Evolutionary conservation across 306 rosid species (phyloP).

Genomic region (Citrullus amarus): DNA sequence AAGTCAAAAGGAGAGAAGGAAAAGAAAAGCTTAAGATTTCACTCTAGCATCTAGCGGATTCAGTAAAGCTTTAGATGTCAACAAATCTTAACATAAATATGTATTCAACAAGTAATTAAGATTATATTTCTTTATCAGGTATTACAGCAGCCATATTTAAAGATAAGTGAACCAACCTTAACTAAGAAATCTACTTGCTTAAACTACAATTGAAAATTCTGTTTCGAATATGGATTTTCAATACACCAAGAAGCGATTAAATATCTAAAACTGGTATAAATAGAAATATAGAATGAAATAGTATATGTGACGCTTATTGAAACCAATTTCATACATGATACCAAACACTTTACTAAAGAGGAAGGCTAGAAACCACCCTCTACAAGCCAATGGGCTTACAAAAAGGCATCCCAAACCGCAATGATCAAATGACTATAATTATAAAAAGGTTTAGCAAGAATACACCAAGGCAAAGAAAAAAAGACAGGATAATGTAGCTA

Average conservation of each 20-base stretch:
- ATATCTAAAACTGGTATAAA: not conserved
- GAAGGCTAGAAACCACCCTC: not conserved
- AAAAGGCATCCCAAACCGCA: not conserved
- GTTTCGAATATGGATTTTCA: not conserved
- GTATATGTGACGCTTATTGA: not conserved
- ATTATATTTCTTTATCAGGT: not conserved
- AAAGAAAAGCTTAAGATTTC: not conserved
- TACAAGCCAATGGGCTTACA: not conserved
- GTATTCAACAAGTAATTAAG: not conserved
- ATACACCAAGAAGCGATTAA: not conserved
- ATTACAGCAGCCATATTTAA: not conserved
- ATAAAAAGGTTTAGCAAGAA: not conserved
- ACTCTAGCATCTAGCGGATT: not conserved
- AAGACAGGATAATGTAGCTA: not conserved
- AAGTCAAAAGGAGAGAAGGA: not conserved
- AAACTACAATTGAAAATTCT: too few relatives aligned
- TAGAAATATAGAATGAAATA: not conserved
- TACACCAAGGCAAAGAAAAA: too few relatives aligned
- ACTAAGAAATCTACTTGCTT: not conserved
- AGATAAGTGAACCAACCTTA: not conserved
- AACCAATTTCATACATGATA: not conserved
- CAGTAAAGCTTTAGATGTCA: not conserved
- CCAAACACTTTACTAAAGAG: not conserved
- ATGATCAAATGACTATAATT: not conserved
- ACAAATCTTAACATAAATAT: not conserved